Evolutionary conservation across 2,329 filamentous ascomycete genomes (phyloP), one percentile per base, ranked within the genome.

Genomic region (Aspergillus ibericus): DNA sequence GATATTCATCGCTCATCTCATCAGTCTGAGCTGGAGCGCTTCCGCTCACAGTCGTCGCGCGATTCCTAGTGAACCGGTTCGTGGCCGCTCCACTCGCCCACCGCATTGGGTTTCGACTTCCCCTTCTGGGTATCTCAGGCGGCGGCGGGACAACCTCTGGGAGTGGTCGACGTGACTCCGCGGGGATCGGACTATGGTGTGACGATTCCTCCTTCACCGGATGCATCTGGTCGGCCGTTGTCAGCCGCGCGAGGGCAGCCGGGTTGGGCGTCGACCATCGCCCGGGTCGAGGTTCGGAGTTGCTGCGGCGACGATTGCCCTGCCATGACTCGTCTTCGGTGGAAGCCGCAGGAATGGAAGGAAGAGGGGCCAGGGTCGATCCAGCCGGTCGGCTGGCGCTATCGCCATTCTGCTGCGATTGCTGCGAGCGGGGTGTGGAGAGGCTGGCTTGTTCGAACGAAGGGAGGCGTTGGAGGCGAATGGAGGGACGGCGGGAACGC

Each of bases 1-100:
- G 83, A 67, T 89, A 89, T 60, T 89, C 82, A 47, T 72, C 63
- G 53, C 57, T 54, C 40, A 25, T 10, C 10, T 65, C 51, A 16
- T 56, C 34, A 22, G 48, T 36, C 3, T 61, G 56, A 25, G 59
- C 57, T 22, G 69, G 64, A 7, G 61, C 40, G 20, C 58, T 53
- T 12, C 68, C 70, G 20, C 63, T 63, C 1, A 73, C 65, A 10
- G 73, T 75, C 4, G 67, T 66, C 18, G 69, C 74, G 10, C 72
- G 73, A 46, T 73, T 74, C 20, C 72, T 65, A 5, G 69, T 68
- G 29, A 75, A 66, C 2, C 68, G 65, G 32, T 68, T 72, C 27
- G 71, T 49, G 4, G 72, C 68, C 8, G 68, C 70, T 54, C 66
- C 62, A 53, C 74, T 75, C 5, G 70, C 71, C 56, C 73, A 69